These are phyloP conservation scores for Cavenderia fasciculata DNA, from an alignment of 78 protist genomes.

Conservation along the genomic window DNA sequence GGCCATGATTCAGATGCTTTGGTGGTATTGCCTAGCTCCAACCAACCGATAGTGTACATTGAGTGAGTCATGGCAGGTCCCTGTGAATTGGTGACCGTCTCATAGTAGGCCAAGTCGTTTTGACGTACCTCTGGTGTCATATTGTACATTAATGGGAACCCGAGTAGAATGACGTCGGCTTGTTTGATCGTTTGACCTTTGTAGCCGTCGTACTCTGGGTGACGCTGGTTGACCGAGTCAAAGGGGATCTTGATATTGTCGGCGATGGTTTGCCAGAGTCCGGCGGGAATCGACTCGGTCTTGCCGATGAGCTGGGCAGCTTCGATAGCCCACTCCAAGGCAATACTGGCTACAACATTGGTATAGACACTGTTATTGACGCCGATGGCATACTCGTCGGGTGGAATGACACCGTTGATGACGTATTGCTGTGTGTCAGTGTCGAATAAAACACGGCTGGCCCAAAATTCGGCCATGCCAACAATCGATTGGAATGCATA, in stretches of 20 bases:
- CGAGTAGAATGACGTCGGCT: conserved; percentile 76
- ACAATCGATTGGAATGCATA: conserved; percentile 22
- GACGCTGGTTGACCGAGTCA: conserved; percentile 13
- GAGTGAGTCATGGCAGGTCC: conserved; percentile 82
- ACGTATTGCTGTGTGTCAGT: background rate
- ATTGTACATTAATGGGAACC: conserved; percentile 72
- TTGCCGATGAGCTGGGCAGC: conserved; percentile 40
- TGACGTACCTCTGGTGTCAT: conserved; percentile 25
- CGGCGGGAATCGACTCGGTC: conserved; percentile 5
- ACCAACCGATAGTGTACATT: conserved; percentile 52
- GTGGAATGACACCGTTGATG: conserved; percentile 50
- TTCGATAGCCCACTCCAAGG: conserved; percentile 72
- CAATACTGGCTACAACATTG: conserved; percentile 40
- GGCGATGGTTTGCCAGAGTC: conserved; percentile 27
- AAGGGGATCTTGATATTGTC: conserved; percentile 24
- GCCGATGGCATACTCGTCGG: conserved; percentile 77
- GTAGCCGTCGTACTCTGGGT: conserved; percentile 78
- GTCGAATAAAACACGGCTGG: conserved; percentile 15
- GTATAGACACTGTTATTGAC: conserved; percentile 74
- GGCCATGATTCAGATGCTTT: conserved; percentile 25
- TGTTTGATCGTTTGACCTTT: conserved; percentile 65
- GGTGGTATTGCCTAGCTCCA: conserved; percentile 40
- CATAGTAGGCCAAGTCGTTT: conserved; percentile 66
- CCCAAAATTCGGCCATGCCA: conserved; percentile 77
- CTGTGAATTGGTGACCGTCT: background rate